Evolutionary conservation across 2,329 filamentous ascomycete genomes (phyloP), one percentile per base, ranked within the genome.

Genomic region (Zopfia rhizophila): DNA sequence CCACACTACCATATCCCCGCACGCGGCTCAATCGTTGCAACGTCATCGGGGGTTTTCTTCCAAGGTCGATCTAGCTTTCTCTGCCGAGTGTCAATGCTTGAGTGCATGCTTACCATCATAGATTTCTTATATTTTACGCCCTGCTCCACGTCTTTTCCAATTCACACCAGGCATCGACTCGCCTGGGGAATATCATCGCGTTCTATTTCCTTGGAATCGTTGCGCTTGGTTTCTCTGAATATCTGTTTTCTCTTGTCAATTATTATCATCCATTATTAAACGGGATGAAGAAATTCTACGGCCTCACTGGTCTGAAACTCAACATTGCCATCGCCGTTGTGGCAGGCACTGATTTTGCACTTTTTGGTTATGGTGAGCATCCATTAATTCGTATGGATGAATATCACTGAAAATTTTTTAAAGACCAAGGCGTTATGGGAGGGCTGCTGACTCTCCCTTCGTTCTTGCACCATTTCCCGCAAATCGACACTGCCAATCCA

Each of bases 301-400:
- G 88, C 69, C 79, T 90, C 51, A 79, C 79, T 43, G 88, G 88
- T 74, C 75, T 80, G 23, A 71, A 73, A 68, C 82, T 90, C 55
- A 89, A 72, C 35, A 87, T 75, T 79, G 86, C 86, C 41, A 83
- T 91, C 57, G 84, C 84, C 51, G 73, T 85, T n/a, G 81, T 90
- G 60, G 88, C 88, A 46, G 88, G 87, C 61, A 82, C 86, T 37
- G 87, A 90, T 70, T 90, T 90, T 65, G 75, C 89, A 53, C 70
- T 78, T 8, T 80, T 84, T 53, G 82, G 82, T 31, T 83, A 82
- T 86, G 88, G 90, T 68, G 51, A 62, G 56, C 85, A 85, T 62
- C 13, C 6, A 11, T 8, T 0, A 8, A 13, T 3, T 7, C 14
- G 13, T 7, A 55, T 45, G n/a, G n/a, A n/a, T n/a, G n/a, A n/a